These are phyloP conservation scores for Lepidium sativum DNA, from an alignment of 345 rosid species.

Conservation along the genomic window DNA sequence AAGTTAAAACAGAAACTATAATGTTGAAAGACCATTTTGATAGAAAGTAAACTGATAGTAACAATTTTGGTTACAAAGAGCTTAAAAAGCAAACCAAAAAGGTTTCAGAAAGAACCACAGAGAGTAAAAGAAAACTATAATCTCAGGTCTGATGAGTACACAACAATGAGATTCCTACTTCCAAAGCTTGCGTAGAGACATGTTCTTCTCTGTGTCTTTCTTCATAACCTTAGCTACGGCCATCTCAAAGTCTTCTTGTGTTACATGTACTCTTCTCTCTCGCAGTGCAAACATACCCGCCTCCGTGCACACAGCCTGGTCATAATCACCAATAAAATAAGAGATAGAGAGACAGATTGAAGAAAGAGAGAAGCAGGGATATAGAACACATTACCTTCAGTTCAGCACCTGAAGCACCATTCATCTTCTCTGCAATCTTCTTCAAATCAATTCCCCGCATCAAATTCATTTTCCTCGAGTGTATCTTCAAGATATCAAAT, in stretches of 20 bases:
- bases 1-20: background rate
- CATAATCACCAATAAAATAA: background rate
- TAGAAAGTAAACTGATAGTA: background rate
- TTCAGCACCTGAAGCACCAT: conserved; percentile 99
- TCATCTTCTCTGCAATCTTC: conserved; percentile 98
- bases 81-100: background rate
- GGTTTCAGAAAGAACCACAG: background rate
- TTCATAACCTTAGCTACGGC: conserved; percentile 99
- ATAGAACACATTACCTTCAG: conserved; percentile 53
- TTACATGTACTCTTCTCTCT: conserved; percentile 96
- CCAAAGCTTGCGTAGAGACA: conserved; percentile 97
- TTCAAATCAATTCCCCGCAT: conserved; percentile 98
- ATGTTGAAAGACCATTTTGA: background rate
- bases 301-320: conserved; percentile 98
- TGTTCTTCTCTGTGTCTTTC: conserved; percentile 98
- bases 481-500: conserved; percentile 84
- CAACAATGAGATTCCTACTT: conserved; percentile 36
- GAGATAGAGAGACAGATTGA: background rate
- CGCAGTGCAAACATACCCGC: conserved; percentile 99
- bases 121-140: background rate
- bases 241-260: conserved; percentile 99
- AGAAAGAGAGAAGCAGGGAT: background rate
- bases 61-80: background rate
- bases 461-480: conserved; percentile 94
- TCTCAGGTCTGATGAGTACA: background rate